Evolutionary conservation across 2,329 filamentous ascomycete genomes (phyloP).

Genomic region (Cordyceps fumosorosea): DNA sequence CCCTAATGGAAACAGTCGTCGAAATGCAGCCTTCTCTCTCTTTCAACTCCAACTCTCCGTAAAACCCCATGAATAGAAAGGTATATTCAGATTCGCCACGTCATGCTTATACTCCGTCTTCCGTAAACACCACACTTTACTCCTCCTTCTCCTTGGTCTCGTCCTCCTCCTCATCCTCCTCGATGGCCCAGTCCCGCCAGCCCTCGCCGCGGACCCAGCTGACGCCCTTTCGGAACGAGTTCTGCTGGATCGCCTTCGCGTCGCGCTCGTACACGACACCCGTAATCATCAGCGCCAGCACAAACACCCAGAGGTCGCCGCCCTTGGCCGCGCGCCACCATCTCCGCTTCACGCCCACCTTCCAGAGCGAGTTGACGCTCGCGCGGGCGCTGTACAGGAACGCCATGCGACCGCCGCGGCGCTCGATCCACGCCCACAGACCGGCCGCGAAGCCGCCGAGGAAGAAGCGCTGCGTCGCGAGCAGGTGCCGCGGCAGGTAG

Average conservation of each 20-base stretch:
- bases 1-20: background rate
- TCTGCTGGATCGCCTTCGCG: conserved; percentile 60
- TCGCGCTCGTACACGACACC: conserved; percentile 71
- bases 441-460: conserved; percentile 81
- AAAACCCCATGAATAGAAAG: background rate
- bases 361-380: conserved; percentile 82
- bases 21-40: background rate
- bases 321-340: conserved; percentile 80
- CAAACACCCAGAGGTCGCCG: conserved; percentile 80
- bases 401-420: conserved; percentile 54
- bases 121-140: conserved; percentile 11
- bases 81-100: background rate
- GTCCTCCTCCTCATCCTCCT: conserved; percentile 35
- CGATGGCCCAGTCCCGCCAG: conserved; percentile 60
- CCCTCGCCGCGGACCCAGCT: conserved; percentile 71
- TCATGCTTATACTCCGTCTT: background rate
- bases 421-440: conserved; percentile 74
- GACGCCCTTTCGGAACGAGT: conserved; percentile 62
- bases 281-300: conserved; percentile 68
- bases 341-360: conserved; percentile 83
- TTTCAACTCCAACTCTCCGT: background rate
- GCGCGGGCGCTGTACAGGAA: conserved; percentile 74
- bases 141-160: conserved; percentile 26
- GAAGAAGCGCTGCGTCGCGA: conserved; percentile 84
- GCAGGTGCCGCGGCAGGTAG: conserved; percentile 63